These are phyloP conservation scores for Coleophoma crateriformis DNA, from an alignment of 2,329 filamentous ascomycete genomes.

Conservation along the genomic window DNA sequence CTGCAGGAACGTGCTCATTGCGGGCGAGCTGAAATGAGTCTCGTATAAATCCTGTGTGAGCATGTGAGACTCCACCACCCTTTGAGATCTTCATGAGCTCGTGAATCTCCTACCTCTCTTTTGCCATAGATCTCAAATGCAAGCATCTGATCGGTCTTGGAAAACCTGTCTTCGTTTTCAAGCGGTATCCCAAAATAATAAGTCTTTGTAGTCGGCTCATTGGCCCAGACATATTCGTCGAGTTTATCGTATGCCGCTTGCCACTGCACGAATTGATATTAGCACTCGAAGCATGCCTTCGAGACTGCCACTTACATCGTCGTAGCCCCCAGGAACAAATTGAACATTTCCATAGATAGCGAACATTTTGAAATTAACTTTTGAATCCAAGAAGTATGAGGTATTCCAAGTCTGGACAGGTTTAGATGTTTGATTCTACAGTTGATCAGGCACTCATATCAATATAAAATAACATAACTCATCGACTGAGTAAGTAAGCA, in stretches of 20 bases:
- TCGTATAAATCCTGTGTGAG: constrained; percentile 23
- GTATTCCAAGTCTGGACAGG: background rate
- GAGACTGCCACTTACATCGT: constrained; percentile 18
- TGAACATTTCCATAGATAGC: constrained; percentile 24
- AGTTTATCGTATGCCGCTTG: constrained; percentile 34
- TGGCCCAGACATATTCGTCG: constrained; percentile 27
- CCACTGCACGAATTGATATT: constrained; percentile 24
- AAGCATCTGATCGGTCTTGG: constrained; percentile 27
- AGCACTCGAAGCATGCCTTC: too few species aligned
- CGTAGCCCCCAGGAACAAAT: constrained; percentile 30
- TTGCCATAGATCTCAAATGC: constrained; percentile 30
- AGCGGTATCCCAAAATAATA: constrained; percentile 38
- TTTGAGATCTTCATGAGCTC: too few species aligned
- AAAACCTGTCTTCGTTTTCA: constrained; percentile 26
- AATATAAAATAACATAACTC: background rate
- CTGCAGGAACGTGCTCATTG: constrained; percentile 26
- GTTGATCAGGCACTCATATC: background rate
- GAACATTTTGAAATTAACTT: background rate
- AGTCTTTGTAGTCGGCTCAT: constrained; percentile 30
- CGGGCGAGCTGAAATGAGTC: constrained; percentile 24
- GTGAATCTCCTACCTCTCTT: constrained; percentile 8
- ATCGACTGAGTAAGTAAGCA: background rate
- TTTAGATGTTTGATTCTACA: background rate
- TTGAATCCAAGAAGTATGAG: background rate
- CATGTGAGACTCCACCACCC: background rate